phyloP scores from a whole-genome alignment of 306 rosid species.

The Corylus avellana region DNA sequence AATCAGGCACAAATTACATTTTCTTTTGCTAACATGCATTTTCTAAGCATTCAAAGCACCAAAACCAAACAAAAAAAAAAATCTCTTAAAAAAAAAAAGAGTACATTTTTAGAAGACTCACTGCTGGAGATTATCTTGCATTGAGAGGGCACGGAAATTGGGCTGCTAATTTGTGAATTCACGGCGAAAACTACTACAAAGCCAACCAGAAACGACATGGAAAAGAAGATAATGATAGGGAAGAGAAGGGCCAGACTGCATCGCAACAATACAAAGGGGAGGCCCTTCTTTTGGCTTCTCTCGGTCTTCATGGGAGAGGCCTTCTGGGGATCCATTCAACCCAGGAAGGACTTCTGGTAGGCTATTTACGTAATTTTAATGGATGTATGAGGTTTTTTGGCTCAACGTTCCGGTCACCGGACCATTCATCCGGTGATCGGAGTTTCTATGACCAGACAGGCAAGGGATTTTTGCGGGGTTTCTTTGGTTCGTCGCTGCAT shows the following conservation, averaged over 20 bases:
- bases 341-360: not conserved
- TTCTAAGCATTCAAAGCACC: conserved; percentile 10
- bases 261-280: conserved; percentile 39
- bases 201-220: conserved; percentile 47
- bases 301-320: conserved; percentile 15
- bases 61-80: not conserved
- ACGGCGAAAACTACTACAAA: conserved; percentile 42
- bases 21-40: not conserved
- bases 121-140: conserved; percentile 89
- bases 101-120: conserved; percentile 30
- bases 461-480: not conserved
- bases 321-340: conserved; percentile 65
- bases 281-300: conserved; percentile 26
- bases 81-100: not conserved
- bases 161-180: conserved; percentile 52
- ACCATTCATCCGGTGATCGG: conserved; percentile 80
- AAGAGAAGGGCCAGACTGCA: conserved; percentile 45
- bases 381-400: not conserved
- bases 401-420: conserved; percentile 64
- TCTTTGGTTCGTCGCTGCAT: not conserved
- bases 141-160: conserved; percentile 72
- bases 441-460: not conserved
- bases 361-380: not conserved
- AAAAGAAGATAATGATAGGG: conserved; percentile 44
- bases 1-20: not conserved